These are phyloP conservation scores for Mrakia gelida DNA, from an alignment of 768 basidiomycete genomes.

Conservation along the genomic window DNA sequence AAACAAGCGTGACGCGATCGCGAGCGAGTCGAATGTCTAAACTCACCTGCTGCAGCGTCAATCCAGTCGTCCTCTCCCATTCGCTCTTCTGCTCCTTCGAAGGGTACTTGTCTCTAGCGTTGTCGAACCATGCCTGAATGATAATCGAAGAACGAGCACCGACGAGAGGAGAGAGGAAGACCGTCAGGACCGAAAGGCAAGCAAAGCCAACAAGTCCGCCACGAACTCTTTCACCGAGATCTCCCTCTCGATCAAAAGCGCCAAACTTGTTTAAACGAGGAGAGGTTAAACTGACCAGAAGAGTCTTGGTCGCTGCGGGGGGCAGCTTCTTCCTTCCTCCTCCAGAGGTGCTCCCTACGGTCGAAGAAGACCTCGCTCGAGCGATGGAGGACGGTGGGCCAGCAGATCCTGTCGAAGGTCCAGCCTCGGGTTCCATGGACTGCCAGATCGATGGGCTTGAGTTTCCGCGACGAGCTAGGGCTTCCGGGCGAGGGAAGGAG, in stretches of 20 bases:
- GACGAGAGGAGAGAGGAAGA: background rate
- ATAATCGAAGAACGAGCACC: background rate
- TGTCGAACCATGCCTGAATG: slow-evolving; percentile 15
- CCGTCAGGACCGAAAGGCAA: background rate
- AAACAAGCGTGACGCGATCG: background rate
- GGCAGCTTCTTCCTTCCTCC: slow-evolving; percentile 13
- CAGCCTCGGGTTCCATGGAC: background rate
- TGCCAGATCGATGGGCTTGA: background rate
- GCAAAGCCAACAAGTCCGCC: background rate
- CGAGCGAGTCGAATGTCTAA: background rate
- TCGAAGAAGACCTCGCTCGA: background rate
- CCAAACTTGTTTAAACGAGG: background rate
- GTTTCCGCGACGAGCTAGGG: background rate
- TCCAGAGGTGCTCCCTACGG: background rate
- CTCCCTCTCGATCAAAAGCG: background rate
- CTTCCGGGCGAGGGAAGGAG: background rate
- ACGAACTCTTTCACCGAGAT: background rate
- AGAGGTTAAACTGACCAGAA: background rate
- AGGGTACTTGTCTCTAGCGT: slow-evolving; percentile 1
- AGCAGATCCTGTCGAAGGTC: background rate
- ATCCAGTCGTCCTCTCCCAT: background rate
- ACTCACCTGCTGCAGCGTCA: slow-evolving; percentile 20
- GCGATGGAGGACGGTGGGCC: background rate
- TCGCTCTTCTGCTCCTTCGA: slow-evolving; percentile 10
- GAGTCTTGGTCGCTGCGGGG: background rate